Evolutionary conservation across 352 stramenopile species (phyloP).

Genomic region (Phytophthora litchii): DNA sequence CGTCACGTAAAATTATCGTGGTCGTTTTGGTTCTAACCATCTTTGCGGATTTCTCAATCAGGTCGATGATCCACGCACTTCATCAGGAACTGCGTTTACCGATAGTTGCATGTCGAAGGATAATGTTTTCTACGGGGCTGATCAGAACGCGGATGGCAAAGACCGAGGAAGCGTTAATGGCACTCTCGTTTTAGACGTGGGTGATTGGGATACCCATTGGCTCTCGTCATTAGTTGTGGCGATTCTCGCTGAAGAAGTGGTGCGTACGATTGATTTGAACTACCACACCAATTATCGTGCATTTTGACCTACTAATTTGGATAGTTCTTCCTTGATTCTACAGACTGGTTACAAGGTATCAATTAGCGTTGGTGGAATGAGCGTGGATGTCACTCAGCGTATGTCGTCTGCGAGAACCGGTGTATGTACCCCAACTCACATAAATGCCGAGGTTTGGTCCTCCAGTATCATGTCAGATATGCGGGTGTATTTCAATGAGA

Average conservation of each 20-base stretch:
- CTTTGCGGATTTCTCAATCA: neutral
- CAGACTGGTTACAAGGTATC: constrained; percentile 45
- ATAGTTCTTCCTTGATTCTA: no score
- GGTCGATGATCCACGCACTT: constrained; percentile 9
- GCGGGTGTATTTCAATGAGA: constrained; percentile 58
- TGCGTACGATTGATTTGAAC: constrained; percentile 17
- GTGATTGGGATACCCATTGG: constrained; percentile 52
- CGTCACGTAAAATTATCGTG: neutral
- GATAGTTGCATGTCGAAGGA: constrained; percentile 2
- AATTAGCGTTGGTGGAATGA: constrained; percentile 14
- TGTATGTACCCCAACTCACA: constrained; percentile 54
- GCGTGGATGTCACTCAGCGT: constrained; percentile 28
- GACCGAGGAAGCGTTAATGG: constrained; percentile 21
- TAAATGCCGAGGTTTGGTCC: constrained; percentile 65
- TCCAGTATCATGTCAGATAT: constrained; percentile 38
- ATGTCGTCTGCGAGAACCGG: constrained; percentile 43
- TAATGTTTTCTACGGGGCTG: constrained; percentile 28
- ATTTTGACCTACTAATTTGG: no score
- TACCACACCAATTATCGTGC: no score
- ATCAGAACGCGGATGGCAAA: constrained; percentile 15
- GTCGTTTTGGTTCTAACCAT: neutral
- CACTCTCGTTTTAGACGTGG: constrained; percentile 37
- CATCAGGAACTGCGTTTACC: constrained; percentile 1
- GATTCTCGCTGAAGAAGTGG: constrained; percentile 55
- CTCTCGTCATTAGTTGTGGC: constrained; percentile 43